Evolutionary conservation across 2,329 filamentous ascomycete genomes (phyloP).

Genomic region (Didymella segeticola): DNA sequence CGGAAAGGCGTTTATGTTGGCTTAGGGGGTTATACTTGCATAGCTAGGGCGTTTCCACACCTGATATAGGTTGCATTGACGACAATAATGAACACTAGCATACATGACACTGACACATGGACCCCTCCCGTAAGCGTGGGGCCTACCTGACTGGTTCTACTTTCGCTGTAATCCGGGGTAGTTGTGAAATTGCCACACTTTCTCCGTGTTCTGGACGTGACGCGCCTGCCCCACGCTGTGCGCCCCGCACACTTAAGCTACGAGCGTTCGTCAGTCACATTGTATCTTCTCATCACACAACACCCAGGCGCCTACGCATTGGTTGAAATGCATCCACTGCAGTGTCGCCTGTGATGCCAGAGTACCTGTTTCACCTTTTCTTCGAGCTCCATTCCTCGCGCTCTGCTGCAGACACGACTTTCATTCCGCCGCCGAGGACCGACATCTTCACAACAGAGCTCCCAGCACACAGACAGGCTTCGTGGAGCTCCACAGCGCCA

Average conservation of each 20-base stretch:
- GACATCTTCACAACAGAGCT: constrained; percentile 56
- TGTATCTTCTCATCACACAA: background rate
- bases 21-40: constrained; percentile 28
- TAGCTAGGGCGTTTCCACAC: constrained; percentile 32
- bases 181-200: background rate
- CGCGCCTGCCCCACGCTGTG: constrained; percentile 12
- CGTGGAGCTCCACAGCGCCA: constrained; percentile 43
- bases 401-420: constrained; percentile 43
- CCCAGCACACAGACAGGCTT: constrained; percentile 51
- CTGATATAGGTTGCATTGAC: constrained; percentile 16
- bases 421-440: constrained; percentile 49
- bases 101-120: background rate
- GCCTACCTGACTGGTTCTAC: background rate
- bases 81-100: constrained; percentile 14
- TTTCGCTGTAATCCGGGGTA: too few relatives aligned
- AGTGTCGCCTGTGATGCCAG: constrained; percentile 56
- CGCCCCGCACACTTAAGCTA: constrained; percentile 4
- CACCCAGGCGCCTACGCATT: background rate
- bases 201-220: background rate
- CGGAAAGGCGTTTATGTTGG: constrained; percentile 23
- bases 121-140: background rate
- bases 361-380: constrained; percentile 69
- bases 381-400: constrained; percentile 63
- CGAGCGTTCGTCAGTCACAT: constrained; percentile 1
- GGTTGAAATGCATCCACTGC: constrained; percentile 22